Percentiles rank a stretch among this genome's conserved stretches.
phyloP scores from a whole-genome alignment of 2,329 filamentous ascomycete species.

The Juglanconis oblonga region DNA sequence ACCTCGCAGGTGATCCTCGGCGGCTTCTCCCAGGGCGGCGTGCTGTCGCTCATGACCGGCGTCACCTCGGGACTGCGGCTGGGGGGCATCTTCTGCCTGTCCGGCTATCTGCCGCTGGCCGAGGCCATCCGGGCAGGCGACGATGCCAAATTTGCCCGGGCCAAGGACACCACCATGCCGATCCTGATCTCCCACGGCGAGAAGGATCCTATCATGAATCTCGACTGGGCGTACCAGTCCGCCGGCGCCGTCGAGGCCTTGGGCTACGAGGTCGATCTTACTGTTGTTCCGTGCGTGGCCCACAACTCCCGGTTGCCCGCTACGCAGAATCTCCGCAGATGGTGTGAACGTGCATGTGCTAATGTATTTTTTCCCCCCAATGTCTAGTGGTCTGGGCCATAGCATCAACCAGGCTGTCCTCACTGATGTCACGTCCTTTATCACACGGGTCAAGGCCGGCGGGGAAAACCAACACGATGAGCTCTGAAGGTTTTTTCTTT shows the following conservation, averaged over 20 bases:
- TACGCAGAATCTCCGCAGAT: not conserved
- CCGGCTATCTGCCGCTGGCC: slow-evolving; percentile 7
- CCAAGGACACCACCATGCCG: not conserved
- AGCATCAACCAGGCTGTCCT: slow-evolving; percentile 13
- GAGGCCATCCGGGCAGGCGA: not conserved
- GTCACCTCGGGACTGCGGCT: not conserved
- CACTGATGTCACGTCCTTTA: not conserved
- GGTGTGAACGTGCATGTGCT: not conserved
- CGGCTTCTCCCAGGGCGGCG: slow-evolving; percentile 10
- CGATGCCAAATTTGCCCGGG: not conserved
- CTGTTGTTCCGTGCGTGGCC: slow-evolving; percentile 1
- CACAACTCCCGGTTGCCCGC: not conserved
- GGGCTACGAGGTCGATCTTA: slow-evolving; percentile 5
- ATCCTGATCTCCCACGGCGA: slow-evolving; percentile 4
- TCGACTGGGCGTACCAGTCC: slow-evolving; percentile 7
- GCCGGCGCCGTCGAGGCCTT: not conserved
- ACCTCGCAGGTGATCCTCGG: slow-evolving; percentile 5
- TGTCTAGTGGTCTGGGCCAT: not conserved
- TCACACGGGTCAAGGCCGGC: not conserved
- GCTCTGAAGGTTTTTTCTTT: not conserved
- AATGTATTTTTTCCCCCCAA: not conserved
- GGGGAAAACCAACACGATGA: slow-evolving; percentile 3
- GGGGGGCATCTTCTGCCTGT: slow-evolving; percentile 3
- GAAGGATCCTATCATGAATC: slow-evolving; percentile 4
- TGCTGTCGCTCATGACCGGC: slow-evolving; percentile 7